Conservation (phyloP, 768 basidiomycete species). For the Naematelia aurantialba region DNA sequence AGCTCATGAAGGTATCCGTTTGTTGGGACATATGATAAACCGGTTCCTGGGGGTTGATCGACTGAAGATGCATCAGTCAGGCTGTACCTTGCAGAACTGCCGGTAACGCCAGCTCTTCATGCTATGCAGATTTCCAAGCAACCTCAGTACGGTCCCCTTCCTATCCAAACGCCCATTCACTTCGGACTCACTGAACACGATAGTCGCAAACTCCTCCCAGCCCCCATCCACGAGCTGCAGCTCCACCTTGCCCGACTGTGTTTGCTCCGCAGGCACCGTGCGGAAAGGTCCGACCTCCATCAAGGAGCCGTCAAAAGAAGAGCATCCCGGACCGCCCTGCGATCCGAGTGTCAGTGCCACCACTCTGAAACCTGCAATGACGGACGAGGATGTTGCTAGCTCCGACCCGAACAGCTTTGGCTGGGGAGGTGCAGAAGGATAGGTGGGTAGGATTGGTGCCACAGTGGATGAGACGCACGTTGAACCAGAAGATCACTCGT, state of each 20-base stretch:
- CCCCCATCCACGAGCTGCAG: slow-evolving; percentile 75
- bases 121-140: not conserved
- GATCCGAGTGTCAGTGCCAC: not conserved
- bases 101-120: not conserved
- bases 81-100: not conserved
- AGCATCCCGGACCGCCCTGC: slow-evolving; percentile 94
- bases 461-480: too few relatives aligned
- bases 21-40: slow-evolving; percentile 83
- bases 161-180: not conserved
- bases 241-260: slow-evolving; percentile 60
- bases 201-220: slow-evolving; percentile 95
- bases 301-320: slow-evolving; percentile 93
- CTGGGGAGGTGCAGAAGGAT: too few relatives aligned
- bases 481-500: slow-evolving; percentile 93
- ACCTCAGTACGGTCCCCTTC: too few relatives aligned
- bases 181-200: slow-evolving; percentile 75
- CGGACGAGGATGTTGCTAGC: too few relatives aligned
- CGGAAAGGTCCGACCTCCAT: slow-evolving; percentile 94
- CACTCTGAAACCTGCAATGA: too few relatives aligned
- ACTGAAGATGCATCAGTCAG: slow-evolving; percentile 57
- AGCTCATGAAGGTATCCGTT: slow-evolving; percentile 79
- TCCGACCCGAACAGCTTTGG: too few relatives aligned
- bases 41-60: slow-evolving; percentile 96
- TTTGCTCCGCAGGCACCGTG: slow-evolving; percentile 52
- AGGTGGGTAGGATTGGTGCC: too few relatives aligned